These are phyloP conservation scores for Dictyostelium discoideum DNA, from an alignment of 78 protist species.

Conservation along the genomic window DNA sequence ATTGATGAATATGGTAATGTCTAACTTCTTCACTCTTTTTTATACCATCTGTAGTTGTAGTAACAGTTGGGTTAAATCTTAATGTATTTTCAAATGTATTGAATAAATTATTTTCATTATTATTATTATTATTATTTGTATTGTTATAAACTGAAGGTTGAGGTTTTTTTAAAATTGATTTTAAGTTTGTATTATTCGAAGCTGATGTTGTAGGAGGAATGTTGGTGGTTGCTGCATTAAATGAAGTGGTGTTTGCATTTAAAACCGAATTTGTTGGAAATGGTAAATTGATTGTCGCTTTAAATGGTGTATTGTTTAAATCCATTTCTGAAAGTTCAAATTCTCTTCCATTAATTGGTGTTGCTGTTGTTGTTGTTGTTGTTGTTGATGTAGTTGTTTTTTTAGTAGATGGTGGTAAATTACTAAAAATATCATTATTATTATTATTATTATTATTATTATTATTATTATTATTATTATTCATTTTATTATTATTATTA, in stretches of 20 bases:
- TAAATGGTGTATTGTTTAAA: slow-evolving; percentile 11
- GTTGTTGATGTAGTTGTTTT: neutral
- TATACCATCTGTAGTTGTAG: neutral
- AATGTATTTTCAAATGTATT: neutral
- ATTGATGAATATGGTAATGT: neutral
- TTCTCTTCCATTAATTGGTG: neutral
- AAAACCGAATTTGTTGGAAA: slow-evolving; percentile 20
- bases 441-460: neutral
- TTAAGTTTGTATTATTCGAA: neutral
- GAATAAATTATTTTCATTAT: neutral
- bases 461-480: neutral
- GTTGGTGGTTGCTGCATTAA: neutral
- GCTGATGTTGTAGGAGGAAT: neutral
- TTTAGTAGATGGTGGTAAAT: neutral
- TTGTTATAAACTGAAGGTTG: neutral
- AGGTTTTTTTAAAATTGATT: neutral
- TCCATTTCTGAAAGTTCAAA: neutral
- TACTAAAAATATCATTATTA: neutral
- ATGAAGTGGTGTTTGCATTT: neutral
- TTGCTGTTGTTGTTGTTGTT: neutral
- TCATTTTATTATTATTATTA: neutral
- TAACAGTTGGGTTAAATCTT: neutral
- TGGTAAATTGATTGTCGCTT: neutral
- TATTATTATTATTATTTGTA: neutral
- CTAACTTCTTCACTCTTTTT: neutral